Percentiles rank a stretch among this genome's conserved stretches.
Evolutionary conservation across 257 asterid genomes (phyloP).

Genomic region (Fraxinus pennsylvanica): DNA sequence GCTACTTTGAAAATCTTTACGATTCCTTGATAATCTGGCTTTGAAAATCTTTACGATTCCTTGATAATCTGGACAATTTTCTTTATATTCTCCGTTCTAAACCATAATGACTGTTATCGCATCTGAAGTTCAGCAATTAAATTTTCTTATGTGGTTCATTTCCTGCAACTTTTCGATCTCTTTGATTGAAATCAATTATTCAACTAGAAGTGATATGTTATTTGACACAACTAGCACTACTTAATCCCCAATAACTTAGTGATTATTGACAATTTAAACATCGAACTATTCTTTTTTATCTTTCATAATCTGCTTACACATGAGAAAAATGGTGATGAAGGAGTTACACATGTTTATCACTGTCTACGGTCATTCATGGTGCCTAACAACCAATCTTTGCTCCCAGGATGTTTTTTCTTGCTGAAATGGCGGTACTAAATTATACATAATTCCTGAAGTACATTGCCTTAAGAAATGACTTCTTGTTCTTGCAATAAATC

Average conservation of each 20-base stretch:
- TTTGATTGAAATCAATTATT: neutral
- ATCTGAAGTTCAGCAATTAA: neutral
- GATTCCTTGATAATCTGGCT: neutral
- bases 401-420: neutral
- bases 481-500: neutral
- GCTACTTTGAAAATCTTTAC: neutral
- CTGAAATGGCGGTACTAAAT: neutral
- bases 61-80: slow-evolving; percentile 1
- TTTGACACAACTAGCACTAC: neutral
- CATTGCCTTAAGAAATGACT: neutral
- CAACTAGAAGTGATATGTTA: neutral
- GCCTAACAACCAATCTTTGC: neutral
- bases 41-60: neutral
- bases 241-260: neutral
- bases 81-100: neutral
- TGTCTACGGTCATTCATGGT: neutral
- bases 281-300: neutral
- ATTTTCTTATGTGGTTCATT: neutral
- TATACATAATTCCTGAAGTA: neutral
- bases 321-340: slow-evolving; percentile 2
- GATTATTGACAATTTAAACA: neutral
- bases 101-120: neutral
- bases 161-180: neutral
- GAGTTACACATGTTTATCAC: neutral
- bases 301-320: neutral